Evolutionary conservation across 2,329 filamentous ascomycete genomes (phyloP), one percentile per base, ranked within the genome.

Genomic region (Fusarium compactum): DNA sequence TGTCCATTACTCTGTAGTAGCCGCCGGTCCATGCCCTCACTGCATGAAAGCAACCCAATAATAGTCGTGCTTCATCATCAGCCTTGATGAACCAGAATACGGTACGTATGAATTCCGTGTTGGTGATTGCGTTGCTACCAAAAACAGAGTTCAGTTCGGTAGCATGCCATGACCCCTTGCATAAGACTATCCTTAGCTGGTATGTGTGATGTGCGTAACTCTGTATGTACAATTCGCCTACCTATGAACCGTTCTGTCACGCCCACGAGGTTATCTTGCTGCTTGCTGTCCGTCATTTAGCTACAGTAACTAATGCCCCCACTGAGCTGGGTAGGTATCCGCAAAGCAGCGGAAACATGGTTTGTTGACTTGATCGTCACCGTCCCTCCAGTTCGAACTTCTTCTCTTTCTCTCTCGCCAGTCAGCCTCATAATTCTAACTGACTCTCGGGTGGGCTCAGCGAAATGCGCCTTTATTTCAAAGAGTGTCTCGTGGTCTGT

Each of bases 401-500:
- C 16, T 38, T 38, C 34, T n/a, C 34, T 38, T 38, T 38, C 34
- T 38, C 43, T 41, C 62, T 67, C 62, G 62, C 66, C 69, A 64
- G 59, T 66, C 47, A 60, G 65, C 69, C 69, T 67, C 61, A 69
- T 30, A 27, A 32, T 44, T 47, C 20, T 29, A 54, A 41, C 40
- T 27, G 34, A 56, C 38, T 51, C 50, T 48, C 46, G 25, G 43
- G 53, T 65, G 58, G 63, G 22, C 25, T 71, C 40, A 57, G 44
- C 29, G 29, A 63, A 56, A 74, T 73, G 64, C 63, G 62, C 61
- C 55, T 65, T 67, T 58, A 69, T 66, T 74, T 61, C 61, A 24
- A 67, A 73, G 63, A 71, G 51, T 65, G 69, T 66, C 69, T 65
- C 69, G 72, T 73, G 72, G 65, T 61, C 67, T 58, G 45, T 44